Conservation (phyloP, 2,329 filamentous ascomycete species). For the Aspergillus eucalypticola region DNA sequence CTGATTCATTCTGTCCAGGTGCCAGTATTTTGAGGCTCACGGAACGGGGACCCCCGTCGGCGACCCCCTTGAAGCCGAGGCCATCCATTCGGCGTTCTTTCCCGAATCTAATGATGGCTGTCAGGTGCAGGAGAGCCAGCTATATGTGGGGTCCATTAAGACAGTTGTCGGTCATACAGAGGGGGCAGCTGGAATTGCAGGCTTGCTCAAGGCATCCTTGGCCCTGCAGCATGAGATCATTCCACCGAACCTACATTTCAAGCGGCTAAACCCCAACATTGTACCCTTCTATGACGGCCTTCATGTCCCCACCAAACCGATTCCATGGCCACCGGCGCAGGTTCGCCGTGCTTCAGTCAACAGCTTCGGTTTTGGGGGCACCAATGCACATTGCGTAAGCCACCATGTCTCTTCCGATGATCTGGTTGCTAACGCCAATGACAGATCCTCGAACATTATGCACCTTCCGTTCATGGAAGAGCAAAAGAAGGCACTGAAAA, state of each 20-base stretch:
- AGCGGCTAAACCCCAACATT: slow-evolving; percentile 17
- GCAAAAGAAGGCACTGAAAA: too few relatives aligned
- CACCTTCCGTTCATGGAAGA: too few relatives aligned
- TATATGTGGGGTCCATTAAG: not conserved
- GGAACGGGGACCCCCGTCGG: slow-evolving; percentile 41
- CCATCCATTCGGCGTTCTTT: slow-evolving; percentile 2
- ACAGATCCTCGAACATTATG: too few relatives aligned
- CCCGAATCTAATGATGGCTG: not conserved
- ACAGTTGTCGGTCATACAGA: not conserved
- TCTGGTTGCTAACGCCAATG: not conserved
- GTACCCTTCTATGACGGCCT: not conserved
- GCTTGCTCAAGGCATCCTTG: slow-evolving; percentile 22
- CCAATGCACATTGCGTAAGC: not conserved
- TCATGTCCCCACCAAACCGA: not conserved
- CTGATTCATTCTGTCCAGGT: too few relatives aligned
- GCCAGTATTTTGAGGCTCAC: slow-evolving; percentile 45
- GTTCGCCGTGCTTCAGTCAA: not conserved
- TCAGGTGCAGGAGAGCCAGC: not conserved
- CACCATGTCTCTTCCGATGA: not conserved
- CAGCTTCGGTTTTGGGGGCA: not conserved
- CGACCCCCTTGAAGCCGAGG: slow-evolving; percentile 31
- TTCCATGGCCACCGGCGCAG: not conserved
- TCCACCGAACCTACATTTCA: slow-evolving; percentile 44
- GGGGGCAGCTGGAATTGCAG: not conserved
- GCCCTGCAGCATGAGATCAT: slow-evolving; percentile 40